Conservation (phyloP, 148 eudicot genomes). For the Polygonum maritimum region DNA sequence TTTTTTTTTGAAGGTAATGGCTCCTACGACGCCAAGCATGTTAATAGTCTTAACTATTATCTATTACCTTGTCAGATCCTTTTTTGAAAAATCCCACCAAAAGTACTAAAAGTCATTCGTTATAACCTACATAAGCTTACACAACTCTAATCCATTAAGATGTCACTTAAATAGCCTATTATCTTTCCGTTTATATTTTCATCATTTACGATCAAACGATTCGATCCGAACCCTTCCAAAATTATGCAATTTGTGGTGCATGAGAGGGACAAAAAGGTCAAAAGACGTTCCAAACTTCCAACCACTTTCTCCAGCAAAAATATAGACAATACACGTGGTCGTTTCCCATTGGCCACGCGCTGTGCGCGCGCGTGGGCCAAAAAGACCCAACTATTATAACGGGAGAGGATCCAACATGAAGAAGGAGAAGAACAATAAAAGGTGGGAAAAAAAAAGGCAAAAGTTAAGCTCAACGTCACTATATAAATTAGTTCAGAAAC, state of each 20-base stretch:
- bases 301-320: not conserved
- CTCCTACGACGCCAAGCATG: too few relatives aligned
- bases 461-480: not conserved
- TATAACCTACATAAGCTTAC: too few relatives aligned
- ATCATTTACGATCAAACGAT: too few relatives aligned
- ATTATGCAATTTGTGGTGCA: not conserved
- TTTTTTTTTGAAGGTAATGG: too few relatives aligned
- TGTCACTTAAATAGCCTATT: too few relatives aligned
- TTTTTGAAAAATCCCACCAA: too few relatives aligned
- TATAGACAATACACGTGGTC: not conserved
- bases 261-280: not conserved
- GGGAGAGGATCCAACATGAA: constrained; percentile 4
- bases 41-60: too few relatives aligned
- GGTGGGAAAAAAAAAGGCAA: not conserved
- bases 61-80: too few relatives aligned
- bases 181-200: too few relatives aligned
- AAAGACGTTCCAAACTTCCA: not conserved
- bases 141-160: too few relatives aligned
- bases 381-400: not conserved
- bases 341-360: not conserved
- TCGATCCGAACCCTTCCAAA: not conserved
- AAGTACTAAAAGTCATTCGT: too few relatives aligned
- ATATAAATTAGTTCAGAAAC: constrained; percentile 10
- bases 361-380: not conserved
- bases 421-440: not conserved